Evolutionary conservation across 805 yeast genomes (phyloP), one percentile per base, ranked within the genome.

Genomic region (Wickerhamomyces bovis): DNA sequence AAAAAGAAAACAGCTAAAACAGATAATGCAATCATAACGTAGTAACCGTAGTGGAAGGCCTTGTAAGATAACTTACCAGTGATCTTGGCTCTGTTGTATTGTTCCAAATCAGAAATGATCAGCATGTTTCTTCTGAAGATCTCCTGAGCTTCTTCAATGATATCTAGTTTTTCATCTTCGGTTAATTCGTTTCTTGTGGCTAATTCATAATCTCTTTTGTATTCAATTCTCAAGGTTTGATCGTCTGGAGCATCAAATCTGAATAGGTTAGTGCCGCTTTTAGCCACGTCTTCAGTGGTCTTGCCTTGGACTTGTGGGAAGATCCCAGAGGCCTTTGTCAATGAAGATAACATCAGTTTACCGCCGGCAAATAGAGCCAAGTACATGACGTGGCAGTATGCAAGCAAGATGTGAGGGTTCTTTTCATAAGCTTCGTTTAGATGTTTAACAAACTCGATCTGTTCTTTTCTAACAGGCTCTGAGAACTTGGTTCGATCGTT

Each of bases 331-430:
- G 89, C 82, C 57, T 75, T 78, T 43, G 81, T 70, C 25, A 87
- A 65, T 16, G 81, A 76, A 0, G 89, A 80, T 49, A 83, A 70
- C 78, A 88, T 74, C 30, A 87, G 71, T 52, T 81, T 72, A 16
- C 95, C 95, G 43, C 96, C 96, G 2, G 95, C 95, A 68, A 87
- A 87, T 43, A 87, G 73, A 0, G 94, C 95, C 59, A 87, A 68
- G 65, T 87, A 87, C 79, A 87, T 75, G 42, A 85, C 94, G 62
- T 87, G 96, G 69, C 88, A 78, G 64, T 87, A 87, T 6, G 95
- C 94, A 41, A 87, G 69, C 33, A 87, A 64, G 19, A 85, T 64
- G 54, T 84, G 78, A 8, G 96, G 95, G 58, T 83, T 81, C 40
- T 75, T 80, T 39, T 59, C 60, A 31, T 84, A 75, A 9, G 72